Conservation (phyloP, 495 filamentous ascomycete genomes). For the Penicillium odoratum region DNA sequence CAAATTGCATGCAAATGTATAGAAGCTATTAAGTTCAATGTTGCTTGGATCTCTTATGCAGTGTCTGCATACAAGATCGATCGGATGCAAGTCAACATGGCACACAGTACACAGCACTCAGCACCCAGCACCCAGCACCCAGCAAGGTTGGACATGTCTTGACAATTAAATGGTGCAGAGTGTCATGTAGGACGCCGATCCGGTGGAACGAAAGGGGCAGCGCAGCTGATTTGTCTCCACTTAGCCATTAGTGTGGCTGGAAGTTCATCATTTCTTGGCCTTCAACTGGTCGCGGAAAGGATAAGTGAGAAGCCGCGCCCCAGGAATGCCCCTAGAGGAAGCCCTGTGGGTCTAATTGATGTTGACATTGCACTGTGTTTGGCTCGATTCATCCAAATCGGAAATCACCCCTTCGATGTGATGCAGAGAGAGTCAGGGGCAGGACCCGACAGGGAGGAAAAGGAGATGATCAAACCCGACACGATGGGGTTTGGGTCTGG, state of each 20-base stretch:
- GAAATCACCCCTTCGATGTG: not conserved
- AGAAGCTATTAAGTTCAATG: not conserved
- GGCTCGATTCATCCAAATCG: slow-evolving; percentile 17
- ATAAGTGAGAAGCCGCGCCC: slow-evolving; percentile 14
- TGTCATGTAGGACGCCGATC: slow-evolving; percentile 3
- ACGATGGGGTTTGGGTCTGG: slow-evolving; percentile 22
- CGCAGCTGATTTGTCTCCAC: slow-evolving; percentile 15
- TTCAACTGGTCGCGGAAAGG: slow-evolving; percentile 24
- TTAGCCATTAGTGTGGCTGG: slow-evolving; percentile 19
- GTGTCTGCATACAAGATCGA: not conserved
- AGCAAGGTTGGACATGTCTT: too few relatives aligned
- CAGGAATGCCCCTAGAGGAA: slow-evolving; percentile 10
- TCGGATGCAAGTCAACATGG: not conserved
- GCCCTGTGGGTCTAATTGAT: slow-evolving; percentile 13
- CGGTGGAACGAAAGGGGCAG: slow-evolving; percentile 3
- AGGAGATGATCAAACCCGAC: slow-evolving; percentile 27
- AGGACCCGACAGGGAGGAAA: slow-evolving; percentile 21
- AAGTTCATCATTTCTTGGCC: slow-evolving; percentile 10
- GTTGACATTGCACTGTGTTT: slow-evolving; percentile 21
- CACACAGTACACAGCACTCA: not conserved
- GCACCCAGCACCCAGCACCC: too few relatives aligned
- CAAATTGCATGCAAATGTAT: slow-evolving; percentile 3
- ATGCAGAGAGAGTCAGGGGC: slow-evolving; percentile 15
- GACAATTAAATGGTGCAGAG: not conserved
- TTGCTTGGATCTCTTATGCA: not conserved